Evolutionary conservation across 1,139 yeast genomes (phyloP), one percentile per base, ranked within the genome.

Genomic region (Debaryomyces psychrophilus): DNA sequence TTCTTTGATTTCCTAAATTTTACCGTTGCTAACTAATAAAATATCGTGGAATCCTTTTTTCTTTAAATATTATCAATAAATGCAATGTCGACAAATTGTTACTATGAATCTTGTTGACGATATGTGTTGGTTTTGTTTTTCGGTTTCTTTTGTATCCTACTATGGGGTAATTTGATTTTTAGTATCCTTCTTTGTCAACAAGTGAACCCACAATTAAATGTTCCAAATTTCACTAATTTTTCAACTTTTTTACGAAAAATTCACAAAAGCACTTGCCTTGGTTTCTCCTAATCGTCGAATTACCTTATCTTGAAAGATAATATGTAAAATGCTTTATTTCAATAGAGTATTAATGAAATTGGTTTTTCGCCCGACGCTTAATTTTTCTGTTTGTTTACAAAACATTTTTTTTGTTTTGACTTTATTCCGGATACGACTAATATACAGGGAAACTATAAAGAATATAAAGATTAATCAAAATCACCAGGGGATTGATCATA

Each of bases 401-500:
- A 46, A 50, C 50, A 47, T 42, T 29, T 45, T 42, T 44, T 33
- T 43, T 38, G 33, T 43, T 43, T 37, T 18, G 38, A 12, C 28
- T 40, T 31, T 23, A 23, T 41, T 41, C 35, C 26, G 41, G 28
- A 17, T 28, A 35, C 28, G 40, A 41, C 26, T 28, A 33, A 41
- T 35, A 38, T 38, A 38, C 41, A 38, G 41, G 41, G 41, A 18
- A 38, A 31, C 33, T 33, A 25, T 41, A 31, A 27, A 38, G 26
- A 18, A 17, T 38, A n/a, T 18, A 38, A 28, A 8, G 5, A 18
- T 28, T 22, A 38, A 8, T 28, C 41, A 28, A 27, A 29, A n/a
- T 36, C 37, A 14, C 23, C 31, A 17, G 35, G 22, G 8, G 44
- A 23, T 37, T 49, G 52, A 45, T 64, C 70, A 54, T 74, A 74